Conservation (phyloP, 1,139 yeast species). For the Blastobotrys buckinghamii region DNA sequence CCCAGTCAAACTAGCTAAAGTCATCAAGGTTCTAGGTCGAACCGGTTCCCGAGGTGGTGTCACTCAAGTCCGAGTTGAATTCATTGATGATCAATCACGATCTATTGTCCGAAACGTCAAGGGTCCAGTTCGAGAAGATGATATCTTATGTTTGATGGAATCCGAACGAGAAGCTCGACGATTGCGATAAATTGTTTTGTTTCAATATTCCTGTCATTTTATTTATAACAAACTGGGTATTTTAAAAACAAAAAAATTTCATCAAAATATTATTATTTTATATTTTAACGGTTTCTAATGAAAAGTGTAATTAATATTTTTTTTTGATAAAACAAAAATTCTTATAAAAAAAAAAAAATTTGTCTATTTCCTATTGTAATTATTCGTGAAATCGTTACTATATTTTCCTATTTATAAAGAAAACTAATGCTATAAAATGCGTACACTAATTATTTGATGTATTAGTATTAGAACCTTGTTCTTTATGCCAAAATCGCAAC, state of each 20-base stretch:
- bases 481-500: constrained; percentile 65
- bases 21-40: constrained; percentile 98
- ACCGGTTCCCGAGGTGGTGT: constrained; percentile 99
- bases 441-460: not conserved
- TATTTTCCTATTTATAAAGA: not conserved
- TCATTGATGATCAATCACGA: constrained; percentile 97
- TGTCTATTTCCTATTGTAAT: no score
- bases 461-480: constrained; percentile 11
- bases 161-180: constrained; percentile 99
- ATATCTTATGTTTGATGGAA: constrained; percentile 98
- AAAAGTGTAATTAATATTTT: constrained; percentile 7
- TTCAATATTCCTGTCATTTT: no score
- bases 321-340: constrained; percentile 1
- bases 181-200: constrained; percentile 34
- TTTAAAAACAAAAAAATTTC: not conserved
- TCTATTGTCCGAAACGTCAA: constrained; percentile 99
- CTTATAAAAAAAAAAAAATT: constrained; percentile 6
- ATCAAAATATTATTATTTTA: not conserved
- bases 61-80: constrained; percentile 99
- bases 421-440: not conserved
- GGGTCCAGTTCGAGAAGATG: constrained; percentile 99
- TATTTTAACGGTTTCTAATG: constrained; percentile 1
- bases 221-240: no score
- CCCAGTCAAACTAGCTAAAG: constrained; percentile 99
- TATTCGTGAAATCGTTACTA: not conserved